These are phyloP conservation scores for Phytophthora boehmeriae DNA, from an alignment of 352 stramenopile genomes.

Conservation along the genomic window DNA sequence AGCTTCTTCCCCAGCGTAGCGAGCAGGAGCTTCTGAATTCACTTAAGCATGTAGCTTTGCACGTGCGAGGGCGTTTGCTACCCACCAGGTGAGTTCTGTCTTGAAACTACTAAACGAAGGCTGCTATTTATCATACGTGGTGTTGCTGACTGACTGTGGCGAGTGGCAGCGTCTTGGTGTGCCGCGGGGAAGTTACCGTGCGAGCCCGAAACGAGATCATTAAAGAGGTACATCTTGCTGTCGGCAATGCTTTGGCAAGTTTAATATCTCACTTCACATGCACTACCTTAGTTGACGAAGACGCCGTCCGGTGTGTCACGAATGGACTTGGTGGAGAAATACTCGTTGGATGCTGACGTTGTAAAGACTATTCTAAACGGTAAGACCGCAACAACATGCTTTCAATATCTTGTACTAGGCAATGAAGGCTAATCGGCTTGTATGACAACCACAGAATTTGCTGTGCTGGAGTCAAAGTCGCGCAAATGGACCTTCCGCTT, in stretches of 20 bases:
- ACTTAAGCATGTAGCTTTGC: conserved; percentile 48
- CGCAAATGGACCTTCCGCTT: conserved; percentile 64
- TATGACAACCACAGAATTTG: conserved; percentile 42
- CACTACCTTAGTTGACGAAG: conserved; percentile 32
- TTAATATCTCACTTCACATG: neutral
- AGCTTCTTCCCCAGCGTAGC: conserved; percentile 40
- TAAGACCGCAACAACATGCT: conserved; percentile 11
- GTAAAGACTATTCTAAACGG: conserved; percentile 56
- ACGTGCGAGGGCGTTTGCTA: conserved; percentile 48
- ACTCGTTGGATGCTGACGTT: conserved; percentile 42
- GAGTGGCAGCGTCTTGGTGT: conserved; percentile 37
- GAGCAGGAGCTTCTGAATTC: conserved; percentile 49
- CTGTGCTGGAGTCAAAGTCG: conserved; percentile 43
- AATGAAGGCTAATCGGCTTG: neutral
- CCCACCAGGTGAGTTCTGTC: conserved; percentile 39
- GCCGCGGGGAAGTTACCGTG: conserved; percentile 32
- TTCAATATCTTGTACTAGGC: neutral
- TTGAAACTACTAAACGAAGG: neutral
- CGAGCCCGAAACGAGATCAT: conserved; percentile 55
- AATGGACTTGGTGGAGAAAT: conserved; percentile 50
- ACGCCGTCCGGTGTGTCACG: conserved; percentile 47
- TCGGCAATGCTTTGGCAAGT: neutral
- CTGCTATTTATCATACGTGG: neutral
- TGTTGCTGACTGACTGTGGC: neutral
- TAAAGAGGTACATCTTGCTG: conserved; percentile 43